A percentile compares a stretch with the other conserved stretches of the same genome.
Conservation (phyloP, 495 filamentous ascomycete species). For the Symbiotaphrina buchneri region DNA sequence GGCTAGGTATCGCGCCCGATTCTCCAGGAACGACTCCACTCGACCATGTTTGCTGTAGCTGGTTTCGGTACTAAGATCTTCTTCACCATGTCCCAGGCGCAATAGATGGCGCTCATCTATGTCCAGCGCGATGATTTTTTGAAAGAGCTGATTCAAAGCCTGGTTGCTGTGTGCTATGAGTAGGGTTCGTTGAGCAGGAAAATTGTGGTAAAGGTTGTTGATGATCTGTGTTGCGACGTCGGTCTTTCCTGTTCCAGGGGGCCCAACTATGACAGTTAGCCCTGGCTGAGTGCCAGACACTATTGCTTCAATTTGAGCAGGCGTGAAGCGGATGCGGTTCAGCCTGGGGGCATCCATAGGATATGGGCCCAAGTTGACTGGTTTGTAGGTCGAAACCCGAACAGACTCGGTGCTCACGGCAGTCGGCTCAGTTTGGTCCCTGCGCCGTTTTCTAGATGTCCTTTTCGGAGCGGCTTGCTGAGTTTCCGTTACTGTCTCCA, state of each 20-base stretch:
- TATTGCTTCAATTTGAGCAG: constrained; percentile 81
- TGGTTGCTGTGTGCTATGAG: constrained; percentile 96
- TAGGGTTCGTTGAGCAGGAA: constrained; percentile 74
- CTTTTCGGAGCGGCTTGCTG: constrained; percentile 15
- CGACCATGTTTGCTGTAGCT: constrained; percentile 89
- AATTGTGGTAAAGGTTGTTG: constrained; percentile 97
- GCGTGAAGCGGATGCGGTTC: constrained; percentile 74
- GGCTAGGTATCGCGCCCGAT: constrained; percentile 48
- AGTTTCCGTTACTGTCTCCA: constrained; percentile 33
- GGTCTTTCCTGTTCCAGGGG: constrained; percentile 93
- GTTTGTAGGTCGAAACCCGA: constrained; percentile 77
- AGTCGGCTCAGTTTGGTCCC: constrained; percentile 41
- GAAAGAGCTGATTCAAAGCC: constrained; percentile 94
- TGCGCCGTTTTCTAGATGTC: constrained; percentile 58
- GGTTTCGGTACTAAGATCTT: constrained; percentile 67
- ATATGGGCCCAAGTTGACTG: constrained; percentile 80
- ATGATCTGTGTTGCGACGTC: constrained; percentile 98
- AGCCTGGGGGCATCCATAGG: constrained; percentile 66
- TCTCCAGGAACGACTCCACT: constrained; percentile 90
- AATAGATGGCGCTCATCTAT: constrained; percentile 92
- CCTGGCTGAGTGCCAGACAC: constrained; percentile 86
- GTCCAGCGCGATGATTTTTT: constrained; percentile 84
- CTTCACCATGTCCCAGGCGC: constrained; percentile 83
- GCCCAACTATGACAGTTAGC: constrained; percentile 83
- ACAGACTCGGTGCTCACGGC: constrained; percentile 38